Conservation (phyloP, 1,284 basidiomycete species). For the Ceratobasidium papillatum region DNA sequence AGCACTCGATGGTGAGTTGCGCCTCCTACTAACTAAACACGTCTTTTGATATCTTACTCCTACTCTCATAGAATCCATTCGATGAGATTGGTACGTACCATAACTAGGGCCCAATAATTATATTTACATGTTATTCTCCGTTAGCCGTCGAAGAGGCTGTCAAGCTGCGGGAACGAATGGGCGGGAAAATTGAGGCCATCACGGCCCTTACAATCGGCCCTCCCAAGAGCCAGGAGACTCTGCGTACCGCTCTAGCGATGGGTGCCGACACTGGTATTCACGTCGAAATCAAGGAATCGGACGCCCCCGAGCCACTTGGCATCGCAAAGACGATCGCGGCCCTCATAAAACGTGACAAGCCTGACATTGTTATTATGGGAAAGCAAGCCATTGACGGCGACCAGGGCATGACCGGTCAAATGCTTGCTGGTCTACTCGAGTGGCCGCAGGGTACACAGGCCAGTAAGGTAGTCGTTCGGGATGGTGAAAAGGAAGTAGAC, state of each 20-base stretch:
- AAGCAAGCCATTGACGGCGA: conserved; percentile 99
- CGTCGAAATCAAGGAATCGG: conserved; percentile 81
- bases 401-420: conserved; percentile 95
- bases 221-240: conserved; percentile 86
- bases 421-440: conserved; percentile 91
- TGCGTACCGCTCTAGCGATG: conserved; percentile 97
- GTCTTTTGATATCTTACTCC: background rate
- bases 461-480: conserved; percentile 85
- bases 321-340: conserved; percentile 87
- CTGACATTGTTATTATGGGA: conserved; percentile 95
- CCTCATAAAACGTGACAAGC: conserved; percentile 72
- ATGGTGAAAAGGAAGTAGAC: conserved; percentile 70
- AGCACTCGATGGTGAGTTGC: conserved; percentile 90
- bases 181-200: conserved; percentile 81
- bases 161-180: conserved; percentile 84
- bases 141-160: conserved; percentile 98
- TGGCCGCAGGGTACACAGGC: conserved; percentile 98
- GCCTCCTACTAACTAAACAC: background rate
- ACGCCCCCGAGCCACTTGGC: conserved; percentile 80
- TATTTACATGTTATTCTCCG: conserved; percentile 10
- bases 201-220: conserved; percentile 94
- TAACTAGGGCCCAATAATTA: background rate
- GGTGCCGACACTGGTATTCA: conserved; percentile 95
- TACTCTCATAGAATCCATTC: conserved; percentile 82
- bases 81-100: conserved; percentile 87